Percentiles rank a stretch among this genome's conserved stretches.
Conservation (phyloP, 2,329 filamentous ascomycete species). For the Endoconidiophora laricicola region DNA sequence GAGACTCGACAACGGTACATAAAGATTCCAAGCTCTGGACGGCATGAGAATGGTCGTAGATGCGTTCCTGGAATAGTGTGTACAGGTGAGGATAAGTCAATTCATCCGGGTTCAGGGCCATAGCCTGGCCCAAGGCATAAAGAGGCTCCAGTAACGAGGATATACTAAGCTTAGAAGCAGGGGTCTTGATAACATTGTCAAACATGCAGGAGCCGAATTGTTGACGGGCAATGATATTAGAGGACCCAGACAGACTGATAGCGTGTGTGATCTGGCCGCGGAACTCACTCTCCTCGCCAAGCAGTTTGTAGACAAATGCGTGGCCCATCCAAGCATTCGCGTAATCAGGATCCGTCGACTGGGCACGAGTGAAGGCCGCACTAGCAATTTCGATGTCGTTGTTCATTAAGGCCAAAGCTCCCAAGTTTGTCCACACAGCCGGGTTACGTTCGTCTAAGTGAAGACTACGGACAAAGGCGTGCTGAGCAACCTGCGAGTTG, state of each 20-base stretch:
- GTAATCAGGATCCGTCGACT: conserved; percentile 89
- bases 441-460: conserved; percentile 80
- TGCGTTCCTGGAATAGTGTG: conserved; percentile 67
- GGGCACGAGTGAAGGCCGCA: conserved; percentile 73
- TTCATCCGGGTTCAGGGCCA: conserved; percentile 52
- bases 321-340: conserved; percentile 89
- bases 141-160: conserved; percentile 66
- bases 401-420: conserved; percentile 68
- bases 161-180: conserved; percentile 29
- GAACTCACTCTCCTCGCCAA: conserved; percentile 61
- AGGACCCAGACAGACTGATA: conserved; percentile 76
- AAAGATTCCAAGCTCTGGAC: conserved; percentile 47
- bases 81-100: conserved; percentile 60
- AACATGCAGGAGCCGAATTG: conserved; percentile 72
- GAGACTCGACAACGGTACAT: conserved; percentile 54
- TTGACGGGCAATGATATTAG: conserved; percentile 53
- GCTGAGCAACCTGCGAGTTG: conserved; percentile 77
- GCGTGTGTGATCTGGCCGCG: conserved; percentile 80
- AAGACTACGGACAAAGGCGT: conserved; percentile 82
- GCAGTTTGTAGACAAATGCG: conserved; percentile 63
- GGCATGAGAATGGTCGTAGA: conserved; percentile 48
- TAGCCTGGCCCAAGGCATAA: conserved; percentile 73
- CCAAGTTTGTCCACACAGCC: conserved; percentile 79
- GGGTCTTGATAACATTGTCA: conserved; percentile 53
- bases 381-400: conserved; percentile 77